phyloP scores from a whole-genome alignment of 371 early-diverging fungal species.

The Circinella minor region DNA sequence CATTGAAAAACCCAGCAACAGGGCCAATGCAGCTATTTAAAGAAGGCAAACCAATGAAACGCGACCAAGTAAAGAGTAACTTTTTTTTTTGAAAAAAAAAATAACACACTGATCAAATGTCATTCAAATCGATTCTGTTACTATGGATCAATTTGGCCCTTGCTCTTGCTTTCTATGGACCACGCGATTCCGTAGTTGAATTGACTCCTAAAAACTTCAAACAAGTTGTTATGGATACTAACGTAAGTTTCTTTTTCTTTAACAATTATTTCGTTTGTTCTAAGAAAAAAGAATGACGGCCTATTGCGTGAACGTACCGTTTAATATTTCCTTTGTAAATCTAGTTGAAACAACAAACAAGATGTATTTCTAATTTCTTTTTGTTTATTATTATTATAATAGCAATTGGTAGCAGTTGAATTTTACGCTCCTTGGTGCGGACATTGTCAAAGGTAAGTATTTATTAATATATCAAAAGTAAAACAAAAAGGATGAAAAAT shows the following conservation, averaged over 20 bases:
- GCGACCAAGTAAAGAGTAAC: constrained; percentile 1
- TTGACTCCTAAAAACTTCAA: constrained; percentile 72
- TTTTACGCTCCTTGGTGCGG: constrained; percentile 97
- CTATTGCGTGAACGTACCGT: not conserved
- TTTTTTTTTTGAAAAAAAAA: not conserved
- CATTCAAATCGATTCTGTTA: constrained; percentile 6
- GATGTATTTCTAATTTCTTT: not conserved
- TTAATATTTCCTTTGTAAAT: no score
- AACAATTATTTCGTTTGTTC: no score
- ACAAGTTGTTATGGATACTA: constrained; percentile 65
- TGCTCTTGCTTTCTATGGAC: constrained; percentile 48
- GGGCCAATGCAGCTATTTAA: not conserved
- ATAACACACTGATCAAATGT: not conserved
- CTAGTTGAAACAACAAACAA: no score
- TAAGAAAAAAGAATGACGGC: not conserved
- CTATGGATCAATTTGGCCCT: constrained; percentile 17
- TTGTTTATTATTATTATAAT: constrained; percentile 5
- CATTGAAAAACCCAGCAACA: not conserved
- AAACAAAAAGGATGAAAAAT: not conserved
- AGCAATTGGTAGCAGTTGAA: constrained; percentile 83
- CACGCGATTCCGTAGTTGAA: constrained; percentile 61
- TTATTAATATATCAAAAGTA: not conserved
- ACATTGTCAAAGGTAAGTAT: constrained; percentile 79
- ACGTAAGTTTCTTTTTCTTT: constrained; percentile 44
- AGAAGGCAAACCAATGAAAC: not conserved